phyloP scores from a whole-genome alignment of 2,329 filamentous ascomycete species.

The Aciculosporium take region DNA sequence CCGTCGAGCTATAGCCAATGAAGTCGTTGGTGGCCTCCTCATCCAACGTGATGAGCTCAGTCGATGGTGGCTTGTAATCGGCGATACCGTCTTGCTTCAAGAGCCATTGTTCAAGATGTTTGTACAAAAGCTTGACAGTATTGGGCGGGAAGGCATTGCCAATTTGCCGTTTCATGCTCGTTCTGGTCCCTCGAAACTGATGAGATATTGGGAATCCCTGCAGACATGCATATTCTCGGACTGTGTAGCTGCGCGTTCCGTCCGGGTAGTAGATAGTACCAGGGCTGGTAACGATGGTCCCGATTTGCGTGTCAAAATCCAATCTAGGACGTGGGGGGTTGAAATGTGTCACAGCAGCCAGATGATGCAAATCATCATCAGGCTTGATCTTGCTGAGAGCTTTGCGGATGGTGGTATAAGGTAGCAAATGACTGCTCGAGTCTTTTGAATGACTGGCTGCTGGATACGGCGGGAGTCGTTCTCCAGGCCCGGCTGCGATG shows the following conservation, averaged over 20 bases:
- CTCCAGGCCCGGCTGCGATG: constrained; percentile 51
- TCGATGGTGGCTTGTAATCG: constrained; percentile 7
- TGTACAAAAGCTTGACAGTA: constrained; percentile 35
- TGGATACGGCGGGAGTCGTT: constrained; percentile 53
- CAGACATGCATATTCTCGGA: constrained; percentile 52
- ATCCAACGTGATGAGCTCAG: constrained; percentile 14
- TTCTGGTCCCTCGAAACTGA: constrained; percentile 33
- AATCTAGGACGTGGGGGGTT: constrained; percentile 23
- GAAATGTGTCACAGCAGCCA: constrained; percentile 14
- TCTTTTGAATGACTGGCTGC: constrained; percentile 39
- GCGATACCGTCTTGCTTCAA: constrained; percentile 26
- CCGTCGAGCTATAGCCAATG: constrained; percentile 5
- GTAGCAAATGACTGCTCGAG: constrained; percentile 20
- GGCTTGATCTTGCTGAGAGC: constrained; percentile 23
- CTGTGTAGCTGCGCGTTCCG: constrained; percentile 48
- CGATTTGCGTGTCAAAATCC: constrained; percentile 32
- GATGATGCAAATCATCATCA: constrained; percentile 26
- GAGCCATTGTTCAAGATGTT: constrained; percentile 33
- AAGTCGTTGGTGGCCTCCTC: constrained; percentile 7
- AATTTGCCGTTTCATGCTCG: constrained; percentile 46
- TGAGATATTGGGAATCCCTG: constrained; percentile 55
- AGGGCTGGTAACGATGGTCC: constrained; percentile 52
- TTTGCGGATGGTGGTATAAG: constrained; percentile 29
- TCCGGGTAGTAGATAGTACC: constrained; percentile 50
- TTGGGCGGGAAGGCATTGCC: constrained; percentile 65